Evolutionary conservation across 129 eudicot genomes (phyloP).

Genomic region (Chrysanthemum seticuspe): DNA sequence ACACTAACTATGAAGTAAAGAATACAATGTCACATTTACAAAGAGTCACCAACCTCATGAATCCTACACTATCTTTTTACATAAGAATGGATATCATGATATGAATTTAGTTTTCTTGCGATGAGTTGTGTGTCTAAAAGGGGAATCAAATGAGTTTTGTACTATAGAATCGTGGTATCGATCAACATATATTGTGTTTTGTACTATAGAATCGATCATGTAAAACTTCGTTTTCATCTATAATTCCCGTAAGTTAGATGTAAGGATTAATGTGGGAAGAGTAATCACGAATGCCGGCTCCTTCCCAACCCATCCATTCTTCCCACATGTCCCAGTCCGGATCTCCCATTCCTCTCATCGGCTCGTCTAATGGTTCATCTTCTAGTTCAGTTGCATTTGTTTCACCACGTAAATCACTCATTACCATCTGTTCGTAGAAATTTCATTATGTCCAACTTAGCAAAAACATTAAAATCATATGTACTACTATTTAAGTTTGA

Average conservation of each 20-base stretch:
- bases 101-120: not conserved
- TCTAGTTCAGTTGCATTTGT: constrained; percentile 17
- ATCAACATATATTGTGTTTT: no score
- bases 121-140: not conserved
- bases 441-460: no score
- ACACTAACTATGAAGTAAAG: no score
- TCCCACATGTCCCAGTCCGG: constrained; percentile 85
- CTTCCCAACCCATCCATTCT: constrained; percentile 97
- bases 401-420: constrained; percentile 49
- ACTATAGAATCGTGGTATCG: not conserved
- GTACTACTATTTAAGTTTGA: no score
- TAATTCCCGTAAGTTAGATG: constrained; percentile 23
- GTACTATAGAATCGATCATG: not conserved
- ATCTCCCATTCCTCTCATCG: constrained; percentile 49
- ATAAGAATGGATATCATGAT: not conserved
- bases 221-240: not conserved
- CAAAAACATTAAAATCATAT: no score
- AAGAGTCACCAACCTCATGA: not conserved
- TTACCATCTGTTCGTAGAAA: constrained; percentile 41
- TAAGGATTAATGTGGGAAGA: constrained; percentile 77
- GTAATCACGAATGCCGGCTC: constrained; percentile 72
- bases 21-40: not conserved
- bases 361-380: constrained; percentile 33
- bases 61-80: not conserved
- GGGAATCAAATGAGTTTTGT: not conserved